These are phyloP conservation scores for Themeda triandra DNA, from an alignment of 176 grass and related monocot species.

Conservation along the genomic window DNA sequence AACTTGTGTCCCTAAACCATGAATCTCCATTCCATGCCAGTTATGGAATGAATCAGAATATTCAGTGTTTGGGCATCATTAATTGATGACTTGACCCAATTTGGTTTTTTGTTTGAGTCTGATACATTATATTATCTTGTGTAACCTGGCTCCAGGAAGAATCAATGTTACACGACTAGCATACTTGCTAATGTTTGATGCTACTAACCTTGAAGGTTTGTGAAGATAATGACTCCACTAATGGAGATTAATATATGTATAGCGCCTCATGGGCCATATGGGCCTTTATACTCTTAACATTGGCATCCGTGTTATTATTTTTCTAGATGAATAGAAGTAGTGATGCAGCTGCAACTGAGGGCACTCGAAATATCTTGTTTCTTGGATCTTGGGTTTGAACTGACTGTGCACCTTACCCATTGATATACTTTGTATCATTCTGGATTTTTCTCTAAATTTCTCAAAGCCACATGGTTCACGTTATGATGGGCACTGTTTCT, in stretches of 20 bases:
- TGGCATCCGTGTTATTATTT: neutral
- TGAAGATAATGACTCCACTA: neutral
- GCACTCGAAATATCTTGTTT: neutral
- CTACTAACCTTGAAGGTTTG: neutral
- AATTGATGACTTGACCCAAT: neutral
- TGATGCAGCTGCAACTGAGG: neutral
- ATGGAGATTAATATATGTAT: neutral
- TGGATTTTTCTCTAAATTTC: neutral
- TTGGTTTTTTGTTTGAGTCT: constrained; percentile 14
- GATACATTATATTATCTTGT: neutral
- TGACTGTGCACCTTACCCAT: no score
- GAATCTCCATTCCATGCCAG: no score
- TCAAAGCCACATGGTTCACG: neutral
- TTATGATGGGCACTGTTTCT: neutral
- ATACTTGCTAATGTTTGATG: neutral
- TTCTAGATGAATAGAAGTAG: constrained; percentile 13
- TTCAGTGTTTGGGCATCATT: constrained; percentile 8
- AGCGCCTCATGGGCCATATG: neutral
- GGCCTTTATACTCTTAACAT: neutral
- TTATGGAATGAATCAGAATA: neutral
- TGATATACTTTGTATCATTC: neutral
- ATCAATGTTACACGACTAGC: neutral
- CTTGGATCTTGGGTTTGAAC: neutral
- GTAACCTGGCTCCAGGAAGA: neutral
- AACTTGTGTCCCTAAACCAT: no score